Percentiles rank a stretch among this genome's conserved stretches.
These are phyloP conservation scores for Serpula lacrymans DNA, from an alignment of 768 basidiomycete species.

Conservation along the genomic window DNA sequence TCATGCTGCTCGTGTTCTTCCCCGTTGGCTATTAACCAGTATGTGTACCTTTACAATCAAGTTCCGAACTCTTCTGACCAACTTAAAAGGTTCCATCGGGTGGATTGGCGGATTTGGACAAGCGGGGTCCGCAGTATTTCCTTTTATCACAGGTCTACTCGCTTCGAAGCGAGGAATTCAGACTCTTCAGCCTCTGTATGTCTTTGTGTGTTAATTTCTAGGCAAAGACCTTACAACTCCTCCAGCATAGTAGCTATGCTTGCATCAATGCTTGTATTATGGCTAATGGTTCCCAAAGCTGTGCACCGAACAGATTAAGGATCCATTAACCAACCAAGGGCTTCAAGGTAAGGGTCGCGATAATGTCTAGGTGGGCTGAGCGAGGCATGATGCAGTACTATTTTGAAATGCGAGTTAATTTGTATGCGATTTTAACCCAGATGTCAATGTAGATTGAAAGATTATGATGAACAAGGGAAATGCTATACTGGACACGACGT, in stretches of 20 bases:
- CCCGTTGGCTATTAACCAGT: constrained; percentile 15
- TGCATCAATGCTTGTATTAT: constrained; percentile 1
- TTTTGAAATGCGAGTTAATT: too few relatives aligned
- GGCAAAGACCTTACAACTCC: background rate
- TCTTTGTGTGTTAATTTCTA: background rate
- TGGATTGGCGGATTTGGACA: constrained; percentile 27
- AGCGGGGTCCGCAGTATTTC: constrained; percentile 22
- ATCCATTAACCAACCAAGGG: too few relatives aligned
- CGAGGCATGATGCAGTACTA: too few relatives aligned
- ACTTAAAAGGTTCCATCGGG: constrained; percentile 29
- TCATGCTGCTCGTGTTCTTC: constrained; percentile 13
- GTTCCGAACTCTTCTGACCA: background rate
- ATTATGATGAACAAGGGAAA: too few relatives aligned
- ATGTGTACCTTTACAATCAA: background rate
- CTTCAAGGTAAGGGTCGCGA: too few relatives aligned
- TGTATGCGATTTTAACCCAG: too few relatives aligned
- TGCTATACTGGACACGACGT: too few relatives aligned
- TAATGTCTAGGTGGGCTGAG: too few relatives aligned
- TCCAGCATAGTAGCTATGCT: constrained; percentile 2
- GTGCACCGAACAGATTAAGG: background rate
- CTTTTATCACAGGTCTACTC: constrained; percentile 24
- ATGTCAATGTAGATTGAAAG: too few relatives aligned
- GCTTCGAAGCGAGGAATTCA: constrained; percentile 22
- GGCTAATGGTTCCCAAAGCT: constrained; percentile 5
- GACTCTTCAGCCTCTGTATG: constrained; percentile 24